Evolutionary conservation across 225 moss, liverwort and hornwort species (phyloP).

Genomic region (Ulota crispa): DNA sequence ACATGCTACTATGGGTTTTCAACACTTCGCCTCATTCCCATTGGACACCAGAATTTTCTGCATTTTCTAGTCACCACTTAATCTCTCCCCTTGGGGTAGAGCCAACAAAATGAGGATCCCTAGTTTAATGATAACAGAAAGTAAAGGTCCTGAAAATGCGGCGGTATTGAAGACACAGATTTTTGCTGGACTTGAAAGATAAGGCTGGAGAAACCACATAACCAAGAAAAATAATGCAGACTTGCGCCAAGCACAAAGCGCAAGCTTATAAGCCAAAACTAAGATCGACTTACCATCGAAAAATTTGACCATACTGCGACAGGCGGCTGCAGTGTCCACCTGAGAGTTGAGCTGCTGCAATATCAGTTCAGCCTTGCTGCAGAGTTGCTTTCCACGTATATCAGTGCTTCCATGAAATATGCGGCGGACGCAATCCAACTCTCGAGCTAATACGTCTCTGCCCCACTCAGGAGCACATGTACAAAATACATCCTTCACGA

Average conservation of each 20-base stretch:
- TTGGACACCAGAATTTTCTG: background rate
- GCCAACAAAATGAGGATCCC: background rate
- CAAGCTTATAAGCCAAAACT: background rate
- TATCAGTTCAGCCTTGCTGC: slow-evolving; percentile 78
- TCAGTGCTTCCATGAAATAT: slow-evolving; percentile 92
- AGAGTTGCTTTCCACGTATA: slow-evolving; percentile 76
- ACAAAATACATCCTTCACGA: slow-evolving; percentile 94
- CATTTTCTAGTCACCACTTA: background rate
- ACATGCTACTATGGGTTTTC: background rate
- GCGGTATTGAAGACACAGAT: background rate
- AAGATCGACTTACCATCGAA: slow-evolving; percentile 67
- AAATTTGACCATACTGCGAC: slow-evolving; percentile 84
- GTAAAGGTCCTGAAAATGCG: background rate
- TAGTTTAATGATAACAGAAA: background rate
- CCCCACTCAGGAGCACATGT: slow-evolving; percentile 93
- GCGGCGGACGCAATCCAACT: slow-evolving; percentile 87
- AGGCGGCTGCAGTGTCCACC: slow-evolving; percentile 67
- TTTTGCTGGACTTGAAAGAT: background rate
- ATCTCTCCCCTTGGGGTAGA: background rate
- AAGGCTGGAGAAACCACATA: slow-evolving; percentile 10
- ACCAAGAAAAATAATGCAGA: background rate
- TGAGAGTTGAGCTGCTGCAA: slow-evolving; percentile 73
- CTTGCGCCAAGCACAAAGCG: background rate
- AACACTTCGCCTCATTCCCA: background rate
- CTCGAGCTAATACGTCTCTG: slow-evolving; percentile 71